Percentiles rank a stretch among this genome's conserved stretches.
Evolutionary conservation across 2,329 filamentous ascomycete species (phyloP).

Genomic region (Neopestalotiopsis rosae): DNA sequence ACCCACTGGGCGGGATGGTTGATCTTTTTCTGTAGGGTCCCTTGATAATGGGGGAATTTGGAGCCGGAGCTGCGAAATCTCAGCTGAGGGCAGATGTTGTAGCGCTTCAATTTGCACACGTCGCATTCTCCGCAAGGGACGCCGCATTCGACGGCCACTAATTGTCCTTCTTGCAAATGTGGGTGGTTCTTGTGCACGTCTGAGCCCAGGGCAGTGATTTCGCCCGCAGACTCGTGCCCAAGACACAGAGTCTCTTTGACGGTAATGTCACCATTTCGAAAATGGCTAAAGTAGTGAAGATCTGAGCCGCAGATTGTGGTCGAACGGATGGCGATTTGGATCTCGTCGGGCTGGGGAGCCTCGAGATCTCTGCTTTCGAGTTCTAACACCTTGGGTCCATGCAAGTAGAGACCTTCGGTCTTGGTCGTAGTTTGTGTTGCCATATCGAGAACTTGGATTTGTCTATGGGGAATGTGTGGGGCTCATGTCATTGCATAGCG

Average conservation of each 20-base stretch:
- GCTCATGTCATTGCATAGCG: not conserved
- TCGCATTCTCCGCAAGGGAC: not conserved
- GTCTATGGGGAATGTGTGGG: not conserved
- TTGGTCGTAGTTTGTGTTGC: not conserved
- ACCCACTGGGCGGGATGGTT: conserved; percentile 6
- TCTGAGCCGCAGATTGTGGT: conserved; percentile 69
- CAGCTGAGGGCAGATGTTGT: not conserved
- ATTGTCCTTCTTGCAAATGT: not conserved
- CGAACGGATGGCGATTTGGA: conserved; percentile 61
- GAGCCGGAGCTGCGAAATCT: conserved; percentile 3
- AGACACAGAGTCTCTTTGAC: conserved; percentile 54
- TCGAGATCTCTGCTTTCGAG: not conserved
- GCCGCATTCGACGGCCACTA: conserved; percentile 1
- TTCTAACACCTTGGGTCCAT: not conserved
- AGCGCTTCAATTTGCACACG: not conserved
- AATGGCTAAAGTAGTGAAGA: conserved; percentile 68
- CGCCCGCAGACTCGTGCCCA: conserved; percentile 73
- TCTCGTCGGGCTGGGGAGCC: conserved; percentile 54
- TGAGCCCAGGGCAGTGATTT: conserved; percentile 43
- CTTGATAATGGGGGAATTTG: not conserved
- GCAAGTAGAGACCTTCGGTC: not conserved
- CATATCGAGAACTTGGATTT: not conserved
- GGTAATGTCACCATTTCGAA: conserved; percentile 66
- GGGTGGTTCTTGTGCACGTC: not conserved
- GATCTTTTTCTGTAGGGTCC: not conserved